These are phyloP conservation scores for Trichoderma sp. DNA, from an alignment of 2,329 filamentous ascomycete genomes.

Conservation along the genomic window DNA sequence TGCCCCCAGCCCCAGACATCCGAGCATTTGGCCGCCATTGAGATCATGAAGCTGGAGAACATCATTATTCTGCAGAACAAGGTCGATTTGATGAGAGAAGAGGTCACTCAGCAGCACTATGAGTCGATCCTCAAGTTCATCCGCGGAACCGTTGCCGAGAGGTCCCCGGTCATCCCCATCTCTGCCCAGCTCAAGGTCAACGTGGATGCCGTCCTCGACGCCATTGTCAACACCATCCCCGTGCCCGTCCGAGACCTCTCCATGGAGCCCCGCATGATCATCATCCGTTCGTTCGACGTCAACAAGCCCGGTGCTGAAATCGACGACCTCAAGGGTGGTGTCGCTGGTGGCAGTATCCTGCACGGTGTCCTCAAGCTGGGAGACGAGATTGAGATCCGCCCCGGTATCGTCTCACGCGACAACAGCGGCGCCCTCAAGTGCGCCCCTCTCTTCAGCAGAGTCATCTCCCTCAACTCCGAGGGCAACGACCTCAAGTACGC, in stretches of 20 bases:
- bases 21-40: constrained; percentile 97
- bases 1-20: constrained; percentile 98
- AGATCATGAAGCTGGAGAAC: constrained; percentile 99
- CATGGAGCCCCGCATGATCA: constrained; percentile 94
- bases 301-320: constrained; percentile 99
- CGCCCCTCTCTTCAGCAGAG: constrained; percentile 93
- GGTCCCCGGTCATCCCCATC: constrained; percentile 94
- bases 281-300: constrained; percentile 98
- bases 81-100: constrained; percentile 97
- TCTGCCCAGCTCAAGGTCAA: constrained; percentile 99
- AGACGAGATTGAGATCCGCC: constrained; percentile 97
- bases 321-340: constrained; percentile 96
- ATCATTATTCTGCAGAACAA: constrained; percentile 99
- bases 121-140: constrained; percentile 99
- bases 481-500: constrained; percentile 98
- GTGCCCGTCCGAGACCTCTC: constrained; percentile 89
- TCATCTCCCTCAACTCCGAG: constrained; percentile 94
- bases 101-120: constrained; percentile 90
- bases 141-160: constrained; percentile 92
- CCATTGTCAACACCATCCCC: constrained; percentile 92
- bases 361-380: constrained; percentile 96
- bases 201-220: constrained; percentile 96
- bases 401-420: constrained; percentile 97
- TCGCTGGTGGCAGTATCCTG: constrained; percentile 94
- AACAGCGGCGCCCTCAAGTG: constrained; percentile 92